Percentiles rank a stretch among this genome's conserved stretches.
Conservation (phyloP, 768 basidiomycete species). For the Rhodotorula kratochvilovae region DNA sequence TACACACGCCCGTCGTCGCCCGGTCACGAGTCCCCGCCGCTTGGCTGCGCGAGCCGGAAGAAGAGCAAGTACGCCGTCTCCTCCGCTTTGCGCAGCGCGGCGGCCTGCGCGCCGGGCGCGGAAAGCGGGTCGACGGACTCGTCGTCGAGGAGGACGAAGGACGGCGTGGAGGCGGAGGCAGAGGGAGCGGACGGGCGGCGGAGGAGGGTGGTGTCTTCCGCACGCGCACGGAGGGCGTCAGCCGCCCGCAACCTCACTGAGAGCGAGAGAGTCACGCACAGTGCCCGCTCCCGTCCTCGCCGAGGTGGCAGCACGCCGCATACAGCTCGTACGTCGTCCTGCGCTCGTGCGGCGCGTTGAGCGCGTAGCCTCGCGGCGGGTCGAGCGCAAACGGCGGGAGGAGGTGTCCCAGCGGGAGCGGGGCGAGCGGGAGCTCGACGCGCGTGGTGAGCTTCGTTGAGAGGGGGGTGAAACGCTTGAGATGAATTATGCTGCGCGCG, state of each 20-base stretch:
- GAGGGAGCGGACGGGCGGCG: constrained; percentile 62
- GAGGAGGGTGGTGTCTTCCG: constrained; percentile 83
- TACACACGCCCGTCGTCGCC: too few species aligned
- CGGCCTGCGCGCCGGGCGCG: constrained; percentile 50
- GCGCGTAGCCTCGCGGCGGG: not conserved
- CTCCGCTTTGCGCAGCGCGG: constrained; percentile 61
- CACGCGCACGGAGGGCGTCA: not conserved
- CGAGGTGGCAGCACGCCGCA: constrained; percentile 87
- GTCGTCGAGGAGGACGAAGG: constrained; percentile 87
- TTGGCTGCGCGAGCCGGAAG: constrained; percentile 1
- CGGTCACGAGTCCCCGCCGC: not conserved
- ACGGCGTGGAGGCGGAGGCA: not conserved
- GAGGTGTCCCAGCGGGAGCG: constrained; percentile 78
- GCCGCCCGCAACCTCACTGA: too few species aligned
- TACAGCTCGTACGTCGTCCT: constrained; percentile 69
- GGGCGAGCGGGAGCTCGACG: constrained; percentile 84
- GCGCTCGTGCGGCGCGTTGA: constrained; percentile 11
- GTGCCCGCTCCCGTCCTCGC: constrained; percentile 62
- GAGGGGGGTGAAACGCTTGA: constrained; percentile 84
- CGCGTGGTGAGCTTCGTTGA: constrained; percentile 90
- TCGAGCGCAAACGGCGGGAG: constrained; percentile 59
- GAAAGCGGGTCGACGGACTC: constrained; percentile 66
- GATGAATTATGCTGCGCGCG: constrained; percentile 59
- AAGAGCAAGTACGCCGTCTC: constrained; percentile 11
- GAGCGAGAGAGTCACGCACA: constrained; percentile 58